Percentiles rank a stretch among this genome's conserved stretches.
phyloP scores from a whole-genome alignment of 2,329 filamentous ascomycete species.

The Sclerotiophoma versabilis region DNA sequence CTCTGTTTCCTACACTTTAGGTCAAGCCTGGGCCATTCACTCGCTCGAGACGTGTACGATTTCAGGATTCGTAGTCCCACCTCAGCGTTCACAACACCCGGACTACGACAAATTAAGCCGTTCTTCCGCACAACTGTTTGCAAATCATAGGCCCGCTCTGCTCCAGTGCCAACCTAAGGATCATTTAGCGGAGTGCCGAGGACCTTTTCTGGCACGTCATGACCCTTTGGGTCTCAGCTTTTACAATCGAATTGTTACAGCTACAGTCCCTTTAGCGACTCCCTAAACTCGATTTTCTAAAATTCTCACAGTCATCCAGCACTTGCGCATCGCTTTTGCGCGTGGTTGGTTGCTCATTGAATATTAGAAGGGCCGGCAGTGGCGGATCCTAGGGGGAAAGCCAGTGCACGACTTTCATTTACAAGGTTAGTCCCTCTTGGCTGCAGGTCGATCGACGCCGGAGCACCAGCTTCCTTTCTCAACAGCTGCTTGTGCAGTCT shows the following conservation, averaged over 20 bases:
- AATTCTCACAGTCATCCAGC: neutral
- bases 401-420: slow-evolving; percentile 16
- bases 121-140: slow-evolving; percentile 21
- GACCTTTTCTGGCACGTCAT: slow-evolving; percentile 13
- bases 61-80: slow-evolving; percentile 3
- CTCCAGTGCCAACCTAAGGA: slow-evolving; percentile 8
- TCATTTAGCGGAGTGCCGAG: neutral
- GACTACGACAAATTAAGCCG: slow-evolving; percentile 19
- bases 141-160: slow-evolving; percentile 18
- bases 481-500: slow-evolving; percentile 24
- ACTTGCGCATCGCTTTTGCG: neutral
- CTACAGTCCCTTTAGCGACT: slow-evolving; percentile 2
- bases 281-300: neutral
- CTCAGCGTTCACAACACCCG: slow-evolving; percentile 15
- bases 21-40: slow-evolving; percentile 6
- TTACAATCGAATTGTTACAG: neutral
- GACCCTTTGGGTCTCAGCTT: slow-evolving; percentile 4
- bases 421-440: slow-evolving; percentile 21
- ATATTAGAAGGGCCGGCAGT: slow-evolving; percentile 14
- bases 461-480: slow-evolving; percentile 31
- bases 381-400: slow-evolving; percentile 12
- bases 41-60: slow-evolving; percentile 7
- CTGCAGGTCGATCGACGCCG: slow-evolving; percentile 21
- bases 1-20: slow-evolving; percentile 20
- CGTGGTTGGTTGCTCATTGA: neutral